A percentile compares a stretch with the other conserved stretches of the same genome.
Conservation (phyloP, 2,329 filamentous ascomycete species). For the Penicillium hesseltinei region DNA sequence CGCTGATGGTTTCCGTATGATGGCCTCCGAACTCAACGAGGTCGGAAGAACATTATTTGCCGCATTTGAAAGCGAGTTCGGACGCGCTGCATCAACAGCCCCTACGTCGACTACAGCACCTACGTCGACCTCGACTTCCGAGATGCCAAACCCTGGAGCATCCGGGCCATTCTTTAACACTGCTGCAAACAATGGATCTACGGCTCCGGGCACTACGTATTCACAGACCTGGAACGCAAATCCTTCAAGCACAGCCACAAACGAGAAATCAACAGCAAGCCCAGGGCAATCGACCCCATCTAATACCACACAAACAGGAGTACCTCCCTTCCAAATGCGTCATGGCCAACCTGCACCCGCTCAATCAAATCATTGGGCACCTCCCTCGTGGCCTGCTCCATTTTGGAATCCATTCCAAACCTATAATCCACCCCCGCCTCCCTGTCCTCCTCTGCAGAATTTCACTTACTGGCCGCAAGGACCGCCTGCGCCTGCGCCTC, state of each 20-base stretch:
- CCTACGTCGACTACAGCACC: constrained; percentile 1
- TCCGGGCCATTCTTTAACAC: background rate
- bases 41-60: constrained; percentile 39
- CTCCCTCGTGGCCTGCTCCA: background rate
- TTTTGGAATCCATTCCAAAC: constrained; percentile 1
- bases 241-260: background rate
- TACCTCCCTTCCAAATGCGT: background rate
- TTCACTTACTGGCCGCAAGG: background rate
- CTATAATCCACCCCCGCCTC: background rate
- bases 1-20: constrained; percentile 38
- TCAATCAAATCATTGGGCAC: background rate
- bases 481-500: background rate
- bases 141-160: background rate
- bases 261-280: background rate
- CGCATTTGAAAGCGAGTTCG: constrained; percentile 38
- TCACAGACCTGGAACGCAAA: background rate
- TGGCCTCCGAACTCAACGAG: constrained; percentile 44
- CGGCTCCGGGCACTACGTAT: background rate
- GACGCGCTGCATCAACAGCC: constrained; percentile 17
- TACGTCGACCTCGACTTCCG: constrained; percentile 1
- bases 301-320: background rate
- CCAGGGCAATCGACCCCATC: background rate
- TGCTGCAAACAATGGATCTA: background rate
- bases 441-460: background rate
- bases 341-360: background rate